Conservation (phyloP, 805 yeast genomes). For the Metschnikowia vanudenii region DNA sequence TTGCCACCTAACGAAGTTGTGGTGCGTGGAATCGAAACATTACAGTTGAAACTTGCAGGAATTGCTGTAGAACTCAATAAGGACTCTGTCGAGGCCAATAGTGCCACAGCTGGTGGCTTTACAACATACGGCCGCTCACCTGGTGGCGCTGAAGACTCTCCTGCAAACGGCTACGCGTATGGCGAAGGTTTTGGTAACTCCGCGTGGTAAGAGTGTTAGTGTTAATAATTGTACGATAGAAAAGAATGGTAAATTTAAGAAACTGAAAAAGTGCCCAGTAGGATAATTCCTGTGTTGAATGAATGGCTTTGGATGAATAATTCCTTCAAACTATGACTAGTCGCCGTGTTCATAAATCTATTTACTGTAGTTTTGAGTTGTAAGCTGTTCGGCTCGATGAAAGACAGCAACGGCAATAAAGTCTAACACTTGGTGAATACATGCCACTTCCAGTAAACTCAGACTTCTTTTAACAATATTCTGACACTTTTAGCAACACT, state of each 20-base stretch:
- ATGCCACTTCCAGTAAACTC: too few species aligned
- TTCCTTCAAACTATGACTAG: too few species aligned
- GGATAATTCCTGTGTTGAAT: too few species aligned
- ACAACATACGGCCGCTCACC: slow-evolving; percentile 47
- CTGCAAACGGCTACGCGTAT: slow-evolving; percentile 22
- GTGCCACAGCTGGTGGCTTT: slow-evolving; percentile 46
- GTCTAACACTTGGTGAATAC: too few species aligned
- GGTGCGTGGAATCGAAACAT: slow-evolving; percentile 73
- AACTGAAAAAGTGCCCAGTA: neutral
- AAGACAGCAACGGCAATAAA: too few species aligned
- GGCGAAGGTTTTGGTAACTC: slow-evolving; percentile 38
- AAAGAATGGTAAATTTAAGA: neutral
- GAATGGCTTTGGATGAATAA: too few species aligned
- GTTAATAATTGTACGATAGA: slow-evolving; percentile 10
- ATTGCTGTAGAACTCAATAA: slow-evolving; percentile 66
- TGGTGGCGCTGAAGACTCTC: slow-evolving; percentile 35
- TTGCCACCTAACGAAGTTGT: slow-evolving; percentile 89
- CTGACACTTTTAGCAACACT: too few species aligned
- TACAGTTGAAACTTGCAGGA: slow-evolving; percentile 89
- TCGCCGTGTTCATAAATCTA: too few species aligned
- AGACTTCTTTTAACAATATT: too few species aligned
- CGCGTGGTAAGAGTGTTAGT: slow-evolving; percentile 26
- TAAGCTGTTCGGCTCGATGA: too few species aligned
- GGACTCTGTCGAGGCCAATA: slow-evolving; percentile 40
- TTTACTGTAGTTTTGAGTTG: too few species aligned